Conservation (phyloP, 345 rosid species). For the Combretum micranthum region DNA sequence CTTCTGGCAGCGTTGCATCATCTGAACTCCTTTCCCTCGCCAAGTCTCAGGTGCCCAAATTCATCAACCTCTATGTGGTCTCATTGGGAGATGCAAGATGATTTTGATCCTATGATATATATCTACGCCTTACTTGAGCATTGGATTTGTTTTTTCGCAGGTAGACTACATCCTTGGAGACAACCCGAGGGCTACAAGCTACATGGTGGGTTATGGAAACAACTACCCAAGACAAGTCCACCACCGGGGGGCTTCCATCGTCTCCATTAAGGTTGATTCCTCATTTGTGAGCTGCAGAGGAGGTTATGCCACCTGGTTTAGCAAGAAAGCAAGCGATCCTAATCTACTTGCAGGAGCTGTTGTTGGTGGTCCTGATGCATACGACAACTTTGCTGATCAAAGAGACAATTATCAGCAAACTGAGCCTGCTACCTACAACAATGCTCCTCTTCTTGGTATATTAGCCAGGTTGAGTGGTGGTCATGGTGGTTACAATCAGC, state of each 20-base stretch:
- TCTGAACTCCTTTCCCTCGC: constrained; percentile 72
- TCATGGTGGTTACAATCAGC: constrained; percentile 67
- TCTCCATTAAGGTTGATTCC: constrained; percentile 60
- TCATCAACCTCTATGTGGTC: not conserved
- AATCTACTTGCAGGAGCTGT: constrained; percentile 87
- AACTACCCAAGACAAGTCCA: constrained; percentile 88
- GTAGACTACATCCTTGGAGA: constrained; percentile 96
- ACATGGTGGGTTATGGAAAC: constrained; percentile 97
- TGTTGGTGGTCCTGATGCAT: constrained; percentile 96
- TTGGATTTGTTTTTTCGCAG: constrained; percentile 15
- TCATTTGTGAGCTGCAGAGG: constrained; percentile 78
- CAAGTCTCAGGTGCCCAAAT: constrained; percentile 61
- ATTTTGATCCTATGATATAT: no score
- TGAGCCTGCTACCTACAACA: constrained; percentile 98
- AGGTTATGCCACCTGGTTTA: constrained; percentile 88
- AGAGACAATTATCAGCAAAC: constrained; percentile 96
- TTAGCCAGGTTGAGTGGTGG: constrained; percentile 76
- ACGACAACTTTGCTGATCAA: constrained; percentile 84
- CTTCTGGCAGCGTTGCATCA: constrained; percentile 55
- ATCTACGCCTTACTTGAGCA: not conserved
- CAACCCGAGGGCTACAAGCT: constrained; percentile 93
- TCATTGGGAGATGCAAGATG: no score
- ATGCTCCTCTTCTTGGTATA: constrained; percentile 88
- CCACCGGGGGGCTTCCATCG: constrained; percentile 89
- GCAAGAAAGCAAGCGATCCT: constrained; percentile 73